Conservation (phyloP, 768 basidiomycete species). For the Amanita polypyramis region DNA sequence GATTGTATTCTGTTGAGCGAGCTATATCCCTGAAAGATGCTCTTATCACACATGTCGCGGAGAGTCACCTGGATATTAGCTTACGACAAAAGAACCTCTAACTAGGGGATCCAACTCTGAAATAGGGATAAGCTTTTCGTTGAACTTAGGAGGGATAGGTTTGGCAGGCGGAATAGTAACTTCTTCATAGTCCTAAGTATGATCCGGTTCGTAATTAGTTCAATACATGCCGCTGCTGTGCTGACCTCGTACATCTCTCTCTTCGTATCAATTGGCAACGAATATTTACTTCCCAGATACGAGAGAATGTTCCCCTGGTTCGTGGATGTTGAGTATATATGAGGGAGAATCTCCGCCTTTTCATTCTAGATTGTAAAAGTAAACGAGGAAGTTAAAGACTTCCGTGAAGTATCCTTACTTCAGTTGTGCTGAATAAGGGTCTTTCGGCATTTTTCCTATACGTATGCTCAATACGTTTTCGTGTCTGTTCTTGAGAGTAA, state of each 20-base stretch:
- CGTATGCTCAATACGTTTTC: conserved; percentile 49
- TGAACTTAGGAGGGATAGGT: conserved; percentile 57
- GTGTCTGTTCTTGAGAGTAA: conserved; percentile 37
- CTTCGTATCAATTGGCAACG: conserved; percentile 76
- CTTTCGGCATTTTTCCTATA: conserved; percentile 53
- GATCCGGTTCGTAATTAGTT: neutral
- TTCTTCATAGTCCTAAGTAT: conserved; percentile 71
- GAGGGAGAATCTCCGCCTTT: conserved; percentile 59
- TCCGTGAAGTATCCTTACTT: conserved; percentile 26
- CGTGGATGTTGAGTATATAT: conserved; percentile 74
- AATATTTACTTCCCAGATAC: conserved; percentile 64
- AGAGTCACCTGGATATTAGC: conserved; percentile 11
- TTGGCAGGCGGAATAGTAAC: conserved; percentile 80
- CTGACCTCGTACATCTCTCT: conserved; percentile 57
- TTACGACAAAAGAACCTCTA: conserved; percentile 75
- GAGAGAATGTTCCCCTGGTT: conserved; percentile 58
- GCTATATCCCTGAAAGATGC: conserved; percentile 57
- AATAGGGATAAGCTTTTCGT: conserved; percentile 65
- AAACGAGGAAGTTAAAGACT: neutral
- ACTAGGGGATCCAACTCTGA: conserved; percentile 68
- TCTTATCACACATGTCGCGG: neutral
- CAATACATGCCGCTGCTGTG: neutral
- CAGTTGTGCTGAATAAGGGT: conserved; percentile 49
- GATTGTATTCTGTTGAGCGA: conserved; percentile 91
- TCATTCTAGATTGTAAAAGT: conserved; percentile 27